Evolutionary conservation across 306 rosid species (phyloP).

Genomic region (Casuarina glauca): DNA sequence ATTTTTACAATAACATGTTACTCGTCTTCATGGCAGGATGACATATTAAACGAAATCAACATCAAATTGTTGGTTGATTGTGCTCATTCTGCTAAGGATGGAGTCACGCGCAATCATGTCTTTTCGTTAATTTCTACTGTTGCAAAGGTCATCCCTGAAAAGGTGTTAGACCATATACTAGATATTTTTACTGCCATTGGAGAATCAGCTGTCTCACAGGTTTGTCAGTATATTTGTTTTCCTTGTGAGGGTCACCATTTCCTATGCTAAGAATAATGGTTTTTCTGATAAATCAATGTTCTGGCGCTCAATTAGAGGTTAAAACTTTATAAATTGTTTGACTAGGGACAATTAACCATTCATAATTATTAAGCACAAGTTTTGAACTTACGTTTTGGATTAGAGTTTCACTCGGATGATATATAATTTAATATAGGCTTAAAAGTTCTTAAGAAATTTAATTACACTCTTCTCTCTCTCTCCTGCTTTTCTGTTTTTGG

Average conservation of each 20-base stretch:
- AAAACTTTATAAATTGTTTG: neutral
- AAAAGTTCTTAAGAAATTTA: neutral
- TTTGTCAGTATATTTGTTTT: conserved; percentile 31
- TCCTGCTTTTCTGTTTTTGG: neutral
- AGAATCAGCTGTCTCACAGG: conserved; percentile 80
- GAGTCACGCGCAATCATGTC: conserved; percentile 69
- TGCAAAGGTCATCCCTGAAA: conserved; percentile 61
- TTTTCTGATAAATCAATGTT: neutral
- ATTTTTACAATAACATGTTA: conserved; percentile 11
- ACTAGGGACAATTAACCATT: neutral
- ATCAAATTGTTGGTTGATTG: conserved; percentile 66
- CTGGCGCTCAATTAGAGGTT: neutral
- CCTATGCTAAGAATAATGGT: conserved; percentile 1
- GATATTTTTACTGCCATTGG: conserved; percentile 71
- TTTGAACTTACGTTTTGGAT: neutral
- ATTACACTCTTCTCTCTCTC: neutral
- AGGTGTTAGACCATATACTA: conserved; percentile 56
- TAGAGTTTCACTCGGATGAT: conserved; percentile 1
- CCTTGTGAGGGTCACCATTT: conserved; percentile 2
- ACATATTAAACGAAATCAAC: conserved; percentile 39
- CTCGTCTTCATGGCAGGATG: conserved; percentile 44
- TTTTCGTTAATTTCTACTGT: conserved; percentile 65
- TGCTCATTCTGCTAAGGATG: conserved; percentile 48
- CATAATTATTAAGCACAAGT: neutral
- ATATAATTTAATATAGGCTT: neutral